phyloP scores from a whole-genome alignment of 345 rosid genomes.

The Eucalyptus decipiens region DNA sequence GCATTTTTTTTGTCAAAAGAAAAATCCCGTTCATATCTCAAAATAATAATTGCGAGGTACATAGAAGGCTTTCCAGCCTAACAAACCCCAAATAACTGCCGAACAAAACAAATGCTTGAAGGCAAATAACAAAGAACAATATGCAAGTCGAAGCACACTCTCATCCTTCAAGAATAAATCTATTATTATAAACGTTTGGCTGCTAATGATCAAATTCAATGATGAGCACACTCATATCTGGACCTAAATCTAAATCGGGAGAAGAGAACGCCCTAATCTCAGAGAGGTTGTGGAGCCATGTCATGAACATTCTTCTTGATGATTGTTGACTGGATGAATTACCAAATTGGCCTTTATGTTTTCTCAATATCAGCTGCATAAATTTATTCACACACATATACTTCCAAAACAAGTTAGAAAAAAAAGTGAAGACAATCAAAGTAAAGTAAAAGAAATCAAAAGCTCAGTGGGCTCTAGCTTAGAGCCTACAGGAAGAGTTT shows the following conservation, averaged over 20 bases:
- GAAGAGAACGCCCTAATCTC: rapidly evolving
- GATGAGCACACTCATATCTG: not conserved
- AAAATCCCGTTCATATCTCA: not conserved
- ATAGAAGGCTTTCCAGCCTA: not conserved
- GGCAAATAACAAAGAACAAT: not conserved
- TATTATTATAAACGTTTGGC: no score
- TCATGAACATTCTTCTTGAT: not conserved
- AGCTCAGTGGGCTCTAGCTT: not conserved
- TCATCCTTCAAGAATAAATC: no score
- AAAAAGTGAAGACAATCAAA: not conserved
- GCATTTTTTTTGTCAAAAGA: not conserved
- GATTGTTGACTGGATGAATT: not conserved
- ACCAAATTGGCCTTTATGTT: not conserved
- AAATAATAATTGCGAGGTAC: not conserved
- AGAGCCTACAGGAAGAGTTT: not conserved
- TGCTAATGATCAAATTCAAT: not conserved
- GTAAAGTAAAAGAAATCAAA: not conserved
- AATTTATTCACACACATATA: not conserved
- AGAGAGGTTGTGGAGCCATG: not conserved
- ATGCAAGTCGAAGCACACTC: no score
- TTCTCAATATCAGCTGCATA: not conserved
- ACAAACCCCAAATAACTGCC: not conserved
- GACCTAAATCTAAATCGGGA: not conserved
- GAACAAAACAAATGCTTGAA: not conserved
- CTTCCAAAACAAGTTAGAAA: not conserved